Base-by-base conservation (phyloP, 2,329 filamentous ascomycete species). In the Phoma sp. region DNA sequence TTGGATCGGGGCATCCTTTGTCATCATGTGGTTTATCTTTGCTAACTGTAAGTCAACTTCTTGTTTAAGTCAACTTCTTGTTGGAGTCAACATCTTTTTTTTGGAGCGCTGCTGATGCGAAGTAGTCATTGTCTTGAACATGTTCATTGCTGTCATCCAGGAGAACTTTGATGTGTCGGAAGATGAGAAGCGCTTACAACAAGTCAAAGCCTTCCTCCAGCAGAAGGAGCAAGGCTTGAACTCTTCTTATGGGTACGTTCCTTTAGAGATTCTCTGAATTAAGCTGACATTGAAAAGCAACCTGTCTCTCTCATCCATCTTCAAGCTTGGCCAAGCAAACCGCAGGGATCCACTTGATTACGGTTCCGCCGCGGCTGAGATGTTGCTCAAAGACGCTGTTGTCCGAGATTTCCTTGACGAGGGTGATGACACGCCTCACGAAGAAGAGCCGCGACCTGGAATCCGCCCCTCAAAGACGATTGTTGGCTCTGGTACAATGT, bases 141-240 rank as follows among this genome's bases (percentile, higher is more conserved):
- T 99, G 95, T 99, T 99, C 81, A 98, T 99, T 90, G 95, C 95
- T 81, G 95, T 99, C 78, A 99, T 99, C 62, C 95, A 99, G 75
- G 95, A 99, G 72, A 99, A 96, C 69, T 99, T 99, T 72, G 95
- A 99, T 76, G 92, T 99, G 24, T 96, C 93, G 3, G 95, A 99
- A 73, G 96, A 99, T 71, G 93, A 98, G 74, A 99, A 99, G 77
- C 91, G 96, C 18, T 78, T 98, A 58, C 91, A 98, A 72, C 96
- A 99, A 76, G 93, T 99, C 57, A 93, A 93, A 68, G 91, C 93
- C 1, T 99, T 98, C 66, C 79, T 99, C 39, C 91, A 96, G 69
- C 87, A 93, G 64, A 96, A 93, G 71, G 93, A 98, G 66, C 80
- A 96, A 29, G 90, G 88, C 23, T 84, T 72, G n/a, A 68, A 79